These are phyloP conservation scores for Syzygium malaccense DNA, from an alignment of 441 rosid genomes.

Conservation along the genomic window DNA sequence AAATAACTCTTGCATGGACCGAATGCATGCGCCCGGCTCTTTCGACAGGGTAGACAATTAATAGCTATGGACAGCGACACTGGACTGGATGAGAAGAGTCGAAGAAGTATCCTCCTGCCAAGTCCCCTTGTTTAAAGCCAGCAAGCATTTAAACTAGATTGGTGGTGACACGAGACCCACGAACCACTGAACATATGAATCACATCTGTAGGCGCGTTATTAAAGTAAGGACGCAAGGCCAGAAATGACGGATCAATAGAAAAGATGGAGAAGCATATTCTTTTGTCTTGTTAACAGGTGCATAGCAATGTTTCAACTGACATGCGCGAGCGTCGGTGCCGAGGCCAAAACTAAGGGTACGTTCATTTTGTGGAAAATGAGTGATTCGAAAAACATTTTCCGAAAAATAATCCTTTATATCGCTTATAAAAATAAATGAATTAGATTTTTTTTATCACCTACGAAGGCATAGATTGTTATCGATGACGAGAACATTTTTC, in stretches of 20 bases:
- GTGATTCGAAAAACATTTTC: no score
- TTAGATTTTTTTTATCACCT: no score
- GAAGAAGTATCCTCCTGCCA: background rate
- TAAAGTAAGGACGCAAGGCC: background rate
- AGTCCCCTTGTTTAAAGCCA: background rate
- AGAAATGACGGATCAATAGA: background rate
- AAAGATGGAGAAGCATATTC: background rate
- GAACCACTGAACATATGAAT: background rate
- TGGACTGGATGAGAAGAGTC: background rate
- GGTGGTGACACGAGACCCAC: background rate
- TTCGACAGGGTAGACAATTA: background rate
- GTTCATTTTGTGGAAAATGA: no score
- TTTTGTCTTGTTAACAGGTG: background rate
- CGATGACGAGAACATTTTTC: no score
- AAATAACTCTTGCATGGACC: background rate
- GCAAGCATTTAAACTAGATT: background rate
- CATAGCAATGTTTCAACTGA: background rate
- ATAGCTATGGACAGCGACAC: background rate
- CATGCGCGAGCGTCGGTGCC: background rate
- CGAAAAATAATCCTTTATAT: no score
- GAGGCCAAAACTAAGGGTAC: background rate
- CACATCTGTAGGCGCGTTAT: background rate
- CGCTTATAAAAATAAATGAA: no score
- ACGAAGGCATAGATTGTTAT: no score
- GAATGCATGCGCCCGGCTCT: background rate